Evolutionary conservation across 345 rosid species (phyloP), one percentile per base, ranked within the genome.

Genomic region (Bruguiera sexangula): DNA sequence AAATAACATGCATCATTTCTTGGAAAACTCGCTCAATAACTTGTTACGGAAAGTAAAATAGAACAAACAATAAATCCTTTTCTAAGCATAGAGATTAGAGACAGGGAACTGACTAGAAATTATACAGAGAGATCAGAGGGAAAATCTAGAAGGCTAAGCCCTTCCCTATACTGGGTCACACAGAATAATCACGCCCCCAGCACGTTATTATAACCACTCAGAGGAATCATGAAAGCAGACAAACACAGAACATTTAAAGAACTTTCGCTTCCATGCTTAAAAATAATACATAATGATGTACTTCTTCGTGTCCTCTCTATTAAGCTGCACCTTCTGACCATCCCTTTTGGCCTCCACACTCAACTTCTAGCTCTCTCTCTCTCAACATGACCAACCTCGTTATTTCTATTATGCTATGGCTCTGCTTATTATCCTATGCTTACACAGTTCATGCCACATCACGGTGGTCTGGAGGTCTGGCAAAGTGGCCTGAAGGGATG

Each of bases 81-180:
- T 39, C 15, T 37, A 39, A 39, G 3, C 0, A 10, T 11, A 39
- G 48, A 10, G 3, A 39, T 2, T 39, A 10, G 48, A 39, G 15
- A 39, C 15, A 39, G 15, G 48, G 48, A 39, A 11, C 15, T 11
- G 48, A 3, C 48, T 9, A 39, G 48, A 39, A 9, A 39, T 39
- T 39, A 39, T 3, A 39, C 16, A 39, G 16, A 1, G 48, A 10
- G 39, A 36, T 10, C 15, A 10, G 4, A 22, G 6, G 6, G n/a
- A 4, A 60, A 54, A 50, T 56, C 69, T 66, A 61, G 64, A 69
- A 66, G 71, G 60, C 69, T 48, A 62, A 31, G 60, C 27, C 84
- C 84, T 81, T 68, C 59, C 83, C 85, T 76, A 80, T 79, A 70
- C 65, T 79, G 77, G 85, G 86, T 83, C 86, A 77, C 71, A 30